These are phyloP conservation scores for Marsdenia floribunda DNA, from an alignment of 257 asterid genomes.

Conservation along the genomic window DNA sequence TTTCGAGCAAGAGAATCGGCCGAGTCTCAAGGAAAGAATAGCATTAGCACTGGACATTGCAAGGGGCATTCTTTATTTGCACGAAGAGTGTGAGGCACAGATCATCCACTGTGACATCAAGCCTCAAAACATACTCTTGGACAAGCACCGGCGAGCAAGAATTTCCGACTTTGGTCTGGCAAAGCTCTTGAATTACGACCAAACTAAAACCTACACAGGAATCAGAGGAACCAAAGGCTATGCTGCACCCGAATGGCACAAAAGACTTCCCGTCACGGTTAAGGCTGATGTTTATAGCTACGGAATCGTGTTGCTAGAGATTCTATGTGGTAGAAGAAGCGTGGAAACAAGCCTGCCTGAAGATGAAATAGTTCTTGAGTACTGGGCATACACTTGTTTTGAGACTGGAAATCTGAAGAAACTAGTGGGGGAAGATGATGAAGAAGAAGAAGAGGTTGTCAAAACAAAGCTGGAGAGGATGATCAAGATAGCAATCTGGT, in stretches of 20 bases:
- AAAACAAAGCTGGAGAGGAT: conserved; percentile 30
- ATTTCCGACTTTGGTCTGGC: conserved; percentile 55
- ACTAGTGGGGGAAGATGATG: conserved; percentile 28
- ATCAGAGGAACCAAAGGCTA: conserved; percentile 51
- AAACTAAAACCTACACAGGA: conserved; percentile 38
- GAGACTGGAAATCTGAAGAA: conserved; percentile 19
- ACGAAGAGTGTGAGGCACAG: conserved; percentile 50
- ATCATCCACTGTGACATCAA: conserved; percentile 63
- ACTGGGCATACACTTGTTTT: conserved; percentile 36
- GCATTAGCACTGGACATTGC: conserved; percentile 36
- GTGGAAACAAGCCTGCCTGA: conserved; percentile 30
- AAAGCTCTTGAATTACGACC: conserved; percentile 46
- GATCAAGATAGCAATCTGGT: conserved; percentile 50
- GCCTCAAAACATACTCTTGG: conserved; percentile 59
- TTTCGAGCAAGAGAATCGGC: conserved; percentile 18
- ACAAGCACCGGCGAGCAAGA: conserved; percentile 32
- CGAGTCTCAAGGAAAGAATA: conserved; percentile 34
- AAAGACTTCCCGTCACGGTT: conserved; percentile 37
- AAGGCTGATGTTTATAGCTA: conserved; percentile 59
- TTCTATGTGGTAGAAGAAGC: conserved; percentile 33
- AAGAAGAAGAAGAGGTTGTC: conserved; percentile 27
- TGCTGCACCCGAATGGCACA: conserved; percentile 56
- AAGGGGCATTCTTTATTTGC: conserved; percentile 50
- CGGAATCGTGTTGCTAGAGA: conserved; percentile 47
- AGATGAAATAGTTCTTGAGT: conserved; percentile 43